Conservation (phyloP, 2,329 filamentous ascomycete genomes). For the Diaporthe citri region DNA sequence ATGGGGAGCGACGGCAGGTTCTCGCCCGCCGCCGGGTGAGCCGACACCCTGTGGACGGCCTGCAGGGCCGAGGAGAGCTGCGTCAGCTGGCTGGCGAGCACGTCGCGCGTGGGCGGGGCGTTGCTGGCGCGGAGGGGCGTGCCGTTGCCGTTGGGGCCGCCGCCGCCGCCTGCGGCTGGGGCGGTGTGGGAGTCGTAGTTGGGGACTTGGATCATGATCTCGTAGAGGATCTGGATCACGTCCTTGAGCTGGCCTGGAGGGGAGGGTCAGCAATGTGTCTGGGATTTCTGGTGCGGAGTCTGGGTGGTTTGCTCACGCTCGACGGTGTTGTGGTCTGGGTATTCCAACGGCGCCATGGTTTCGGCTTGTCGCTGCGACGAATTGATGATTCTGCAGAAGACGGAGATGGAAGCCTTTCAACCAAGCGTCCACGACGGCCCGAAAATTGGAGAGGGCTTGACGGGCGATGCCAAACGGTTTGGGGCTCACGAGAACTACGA, state of each 20-base stretch:
- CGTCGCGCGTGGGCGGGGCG: constrained; percentile 64
- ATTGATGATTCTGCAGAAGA: not conserved
- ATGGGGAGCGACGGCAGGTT: constrained; percentile 67
- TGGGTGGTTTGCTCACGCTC: constrained; percentile 42
- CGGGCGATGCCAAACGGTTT: no score
- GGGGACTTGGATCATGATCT: constrained; percentile 72
- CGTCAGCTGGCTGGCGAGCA: constrained; percentile 67
- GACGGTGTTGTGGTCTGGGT: constrained; percentile 44
- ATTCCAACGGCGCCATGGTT: constrained; percentile 46
- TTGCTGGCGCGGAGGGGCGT: constrained; percentile 60
- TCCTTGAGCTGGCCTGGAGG: constrained; percentile 68
- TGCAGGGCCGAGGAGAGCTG: constrained; percentile 55
- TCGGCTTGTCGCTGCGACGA: not conserved
- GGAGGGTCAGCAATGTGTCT: not conserved
- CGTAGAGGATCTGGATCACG: constrained; percentile 73
- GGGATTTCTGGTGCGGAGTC: not conserved
- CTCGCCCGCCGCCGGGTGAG: constrained; percentile 47
- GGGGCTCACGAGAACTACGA: not conserved
- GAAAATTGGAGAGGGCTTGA: not conserved
- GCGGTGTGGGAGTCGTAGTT: constrained; percentile 67
- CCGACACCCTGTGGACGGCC: constrained; percentile 56
- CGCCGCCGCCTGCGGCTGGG: constrained; percentile 43
- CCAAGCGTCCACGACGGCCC: not conserved
- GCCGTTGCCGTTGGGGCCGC: constrained; percentile 60
- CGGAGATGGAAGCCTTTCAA: not conserved